A percentile compares a stretch with the other conserved stretches of the same genome.
Evolutionary conservation across 352 stramenopile species (phyloP).

Genomic region (Globisporangium viniferum): DNA sequence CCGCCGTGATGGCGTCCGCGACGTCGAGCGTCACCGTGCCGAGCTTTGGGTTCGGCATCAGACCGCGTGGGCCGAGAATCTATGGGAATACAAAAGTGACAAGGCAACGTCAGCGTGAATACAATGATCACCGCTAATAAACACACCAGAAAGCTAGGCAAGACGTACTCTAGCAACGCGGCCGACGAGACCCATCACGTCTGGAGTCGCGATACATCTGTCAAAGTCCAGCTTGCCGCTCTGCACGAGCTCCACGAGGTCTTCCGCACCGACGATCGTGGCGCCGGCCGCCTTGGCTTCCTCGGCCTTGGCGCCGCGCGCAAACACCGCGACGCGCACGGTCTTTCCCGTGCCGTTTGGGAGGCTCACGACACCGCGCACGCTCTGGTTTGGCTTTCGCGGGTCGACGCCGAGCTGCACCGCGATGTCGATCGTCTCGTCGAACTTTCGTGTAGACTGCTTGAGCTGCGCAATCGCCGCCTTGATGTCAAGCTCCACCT

Average conservation of each 20-base stretch:
- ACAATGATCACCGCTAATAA: not conserved
- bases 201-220: constrained; percentile 89
- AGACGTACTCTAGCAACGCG: constrained; percentile 76
- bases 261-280: constrained; percentile 88
- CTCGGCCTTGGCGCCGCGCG: constrained; percentile 83
- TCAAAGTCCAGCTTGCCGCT: constrained; percentile 91
- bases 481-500: constrained; percentile 63
- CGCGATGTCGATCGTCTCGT: constrained; percentile 86
- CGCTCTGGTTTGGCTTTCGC: constrained; percentile 87
- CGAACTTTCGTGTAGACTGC: constrained; percentile 71
- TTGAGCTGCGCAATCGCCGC: constrained; percentile 57
- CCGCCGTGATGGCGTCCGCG: constrained; percentile 72
- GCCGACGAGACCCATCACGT: constrained; percentile 92
- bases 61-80: constrained; percentile 89
- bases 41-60: constrained; percentile 98
- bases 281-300: constrained; percentile 88
- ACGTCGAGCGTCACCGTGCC: constrained; percentile 94
- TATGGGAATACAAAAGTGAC: not conserved
- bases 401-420: constrained; percentile 84
- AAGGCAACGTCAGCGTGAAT: not conserved
- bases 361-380: constrained; percentile 81
- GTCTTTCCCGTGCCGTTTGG: constrained; percentile 87
- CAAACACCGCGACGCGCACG: constrained; percentile 90
- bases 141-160: not conserved
- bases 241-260: constrained; percentile 88